Conservation (phyloP, 768 basidiomycete species). For the Mycena haematopus region DNA sequence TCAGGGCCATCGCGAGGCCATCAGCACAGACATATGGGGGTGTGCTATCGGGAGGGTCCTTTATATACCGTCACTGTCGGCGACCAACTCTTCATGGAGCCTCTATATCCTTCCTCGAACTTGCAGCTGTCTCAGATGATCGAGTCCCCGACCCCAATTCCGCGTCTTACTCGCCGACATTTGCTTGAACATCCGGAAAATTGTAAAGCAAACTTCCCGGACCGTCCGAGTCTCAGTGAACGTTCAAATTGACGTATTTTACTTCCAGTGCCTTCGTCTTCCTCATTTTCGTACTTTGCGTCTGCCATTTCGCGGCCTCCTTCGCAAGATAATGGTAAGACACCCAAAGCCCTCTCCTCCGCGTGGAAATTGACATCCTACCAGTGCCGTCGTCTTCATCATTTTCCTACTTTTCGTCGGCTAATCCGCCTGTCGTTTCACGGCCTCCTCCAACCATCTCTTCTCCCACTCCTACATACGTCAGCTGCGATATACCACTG, state of each 20-base stretch:
- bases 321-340: neutral
- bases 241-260: too few relatives aligned
- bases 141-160: neutral
- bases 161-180: neutral
- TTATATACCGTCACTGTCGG: neutral
- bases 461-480: neutral
- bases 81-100: neutral
- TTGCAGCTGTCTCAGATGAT: neutral
- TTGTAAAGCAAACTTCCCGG: neutral
- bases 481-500: neutral
- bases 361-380: neutral
- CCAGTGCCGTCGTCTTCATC: neutral
- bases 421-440: neutral
- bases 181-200: neutral
- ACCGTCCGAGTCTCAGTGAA: too few relatives aligned
- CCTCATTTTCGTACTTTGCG: too few relatives aligned
- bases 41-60: neutral
- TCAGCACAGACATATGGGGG: too few relatives aligned
- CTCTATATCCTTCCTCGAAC: neutral
- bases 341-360: neutral
- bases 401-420: neutral
- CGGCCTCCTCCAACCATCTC: neutral
- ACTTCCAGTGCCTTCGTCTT: too few relatives aligned
- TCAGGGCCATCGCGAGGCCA: too few relatives aligned
- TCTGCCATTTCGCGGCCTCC: neutral